These are phyloP conservation scores for Puccinia novopanici DNA, from an alignment of 1,284 basidiomycete genomes.

Conservation along the genomic window DNA sequence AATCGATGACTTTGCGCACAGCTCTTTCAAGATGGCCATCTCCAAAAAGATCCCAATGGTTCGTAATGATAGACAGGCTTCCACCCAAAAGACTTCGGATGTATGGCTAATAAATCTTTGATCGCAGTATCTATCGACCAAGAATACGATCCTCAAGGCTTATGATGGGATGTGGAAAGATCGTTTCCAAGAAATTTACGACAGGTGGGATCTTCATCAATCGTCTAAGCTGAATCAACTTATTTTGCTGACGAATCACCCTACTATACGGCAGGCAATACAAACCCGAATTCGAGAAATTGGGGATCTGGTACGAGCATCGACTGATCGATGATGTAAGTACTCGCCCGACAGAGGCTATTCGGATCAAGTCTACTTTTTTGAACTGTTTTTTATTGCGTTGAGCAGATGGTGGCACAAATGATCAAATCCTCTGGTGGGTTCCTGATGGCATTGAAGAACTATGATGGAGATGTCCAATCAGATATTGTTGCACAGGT, in stretches of 20 bases:
- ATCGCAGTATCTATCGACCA: conserved; percentile 56
- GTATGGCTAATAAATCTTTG: not conserved
- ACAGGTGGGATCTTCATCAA: conserved; percentile 58
- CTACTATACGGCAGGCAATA: conserved; percentile 64
- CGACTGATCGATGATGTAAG: conserved; percentile 66
- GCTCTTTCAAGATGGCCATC: conserved; percentile 49
- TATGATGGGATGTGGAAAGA: conserved; percentile 96
- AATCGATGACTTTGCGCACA: conserved; percentile 50
- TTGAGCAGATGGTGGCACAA: conserved; percentile 96
- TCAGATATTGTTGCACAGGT: conserved; percentile 54
- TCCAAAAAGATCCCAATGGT: conserved; percentile 50
- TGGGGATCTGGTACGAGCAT: conserved; percentile 94
- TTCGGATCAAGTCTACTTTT: conserved; percentile 4
- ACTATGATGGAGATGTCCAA: conserved; percentile 91
- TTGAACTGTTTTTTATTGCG: conserved; percentile 59
- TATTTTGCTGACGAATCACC: conserved; percentile 53
- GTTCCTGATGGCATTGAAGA: conserved; percentile 97
- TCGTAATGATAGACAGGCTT: not conserved
- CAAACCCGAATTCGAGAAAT: conserved; percentile 76
- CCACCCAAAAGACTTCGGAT: not conserved
- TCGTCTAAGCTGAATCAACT: not conserved
- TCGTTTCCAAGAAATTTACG: conserved; percentile 93
- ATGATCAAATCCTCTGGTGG: conserved; percentile 94
- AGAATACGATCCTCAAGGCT: conserved; percentile 60
- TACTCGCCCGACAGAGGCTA: not conserved